Evolutionary conservation across 2,329 filamentous ascomycete genomes (phyloP).

Genomic region (Botrytis galanthina): DNA sequence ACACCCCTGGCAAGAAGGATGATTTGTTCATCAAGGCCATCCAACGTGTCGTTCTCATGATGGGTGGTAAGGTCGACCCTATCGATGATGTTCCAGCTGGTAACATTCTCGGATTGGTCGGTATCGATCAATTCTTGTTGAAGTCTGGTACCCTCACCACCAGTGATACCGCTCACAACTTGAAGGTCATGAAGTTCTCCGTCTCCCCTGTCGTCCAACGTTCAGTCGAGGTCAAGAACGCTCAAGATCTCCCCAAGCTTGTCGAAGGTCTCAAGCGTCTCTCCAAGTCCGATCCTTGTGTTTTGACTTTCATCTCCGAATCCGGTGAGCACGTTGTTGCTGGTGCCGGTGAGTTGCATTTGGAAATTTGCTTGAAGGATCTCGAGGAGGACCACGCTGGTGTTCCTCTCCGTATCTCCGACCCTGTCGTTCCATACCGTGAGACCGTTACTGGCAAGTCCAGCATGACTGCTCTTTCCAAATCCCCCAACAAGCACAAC

Average conservation of each 20-base stretch:
- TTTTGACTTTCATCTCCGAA: slow-evolving; percentile 82
- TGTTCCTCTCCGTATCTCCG: slow-evolving; percentile 95
- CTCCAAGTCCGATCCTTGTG: slow-evolving; percentile 99
- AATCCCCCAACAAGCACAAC: slow-evolving; percentile 99
- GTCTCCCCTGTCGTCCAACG: slow-evolving; percentile 98
- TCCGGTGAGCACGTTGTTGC: slow-evolving; percentile 99
- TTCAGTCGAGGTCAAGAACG: slow-evolving; percentile 99
- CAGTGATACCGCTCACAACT: slow-evolving; percentile 95
- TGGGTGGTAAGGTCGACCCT: slow-evolving; percentile 98
- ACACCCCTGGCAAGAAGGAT: slow-evolving; percentile 96
- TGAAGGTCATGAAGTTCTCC: slow-evolving; percentile 99
- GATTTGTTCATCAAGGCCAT: slow-evolving; percentile 99
- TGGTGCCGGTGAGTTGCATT: slow-evolving; percentile 97
- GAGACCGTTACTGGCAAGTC: slow-evolving; percentile 86
- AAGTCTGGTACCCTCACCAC: slow-evolving; percentile 99
- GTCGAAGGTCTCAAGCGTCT: slow-evolving; percentile 99
- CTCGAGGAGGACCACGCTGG: slow-evolving; percentile 98
- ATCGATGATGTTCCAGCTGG: slow-evolving; percentile 98
- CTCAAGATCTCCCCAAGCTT: slow-evolving; percentile 98
- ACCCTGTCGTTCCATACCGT: slow-evolving; percentile 98
- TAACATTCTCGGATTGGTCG: slow-evolving; percentile 99
- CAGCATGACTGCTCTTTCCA: slow-evolving; percentile 94
- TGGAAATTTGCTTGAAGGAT: slow-evolving; percentile 99
- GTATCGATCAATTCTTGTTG: slow-evolving; percentile 99
- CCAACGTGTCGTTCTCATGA: slow-evolving; percentile 99